These are phyloP conservation scores for Botryosphaeria dothidea DNA, from an alignment of 2,329 filamentous ascomycete species.

Conservation along the genomic window DNA sequence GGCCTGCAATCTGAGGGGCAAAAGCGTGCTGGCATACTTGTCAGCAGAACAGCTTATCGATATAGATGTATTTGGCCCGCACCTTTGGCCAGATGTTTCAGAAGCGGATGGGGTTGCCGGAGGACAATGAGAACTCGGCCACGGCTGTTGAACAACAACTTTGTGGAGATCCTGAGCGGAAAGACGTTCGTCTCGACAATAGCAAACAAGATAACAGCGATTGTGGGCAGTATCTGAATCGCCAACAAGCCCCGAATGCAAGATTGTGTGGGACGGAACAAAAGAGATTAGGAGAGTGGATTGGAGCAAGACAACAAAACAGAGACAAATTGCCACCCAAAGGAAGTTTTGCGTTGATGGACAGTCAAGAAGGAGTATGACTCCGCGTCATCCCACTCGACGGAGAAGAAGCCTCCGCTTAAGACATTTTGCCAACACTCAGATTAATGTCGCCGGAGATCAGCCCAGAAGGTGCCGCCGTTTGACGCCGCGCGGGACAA, in stretches of 20 bases:
- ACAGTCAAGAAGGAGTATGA: neutral
- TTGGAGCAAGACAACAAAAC: neutral
- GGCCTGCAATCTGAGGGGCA: neutral
- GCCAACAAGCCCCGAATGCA: neutral
- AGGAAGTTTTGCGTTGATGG: neutral
- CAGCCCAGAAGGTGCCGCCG: neutral
- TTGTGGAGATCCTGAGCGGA: neutral
- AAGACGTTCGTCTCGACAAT: neutral
- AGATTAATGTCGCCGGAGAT: constrained; percentile 10
- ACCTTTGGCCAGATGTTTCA: neutral
- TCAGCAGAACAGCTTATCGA: constrained; percentile 7
- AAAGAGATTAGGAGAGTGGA: neutral
- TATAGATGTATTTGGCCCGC: neutral
- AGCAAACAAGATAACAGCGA: constrained; percentile 2
- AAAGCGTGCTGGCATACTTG: constrained; percentile 14
- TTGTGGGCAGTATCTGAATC: neutral
- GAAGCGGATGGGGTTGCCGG: neutral
- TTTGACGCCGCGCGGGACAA: constrained; percentile 13
- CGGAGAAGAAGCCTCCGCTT: neutral
- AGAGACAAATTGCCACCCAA: constrained; percentile 13
- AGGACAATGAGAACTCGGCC: neutral
- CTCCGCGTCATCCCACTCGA: neutral
- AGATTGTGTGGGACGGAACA: neutral
- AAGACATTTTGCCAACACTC: constrained; percentile 5
- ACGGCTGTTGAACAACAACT: neutral